A percentile compares a stretch with the other conserved stretches of the same genome.
These are phyloP conservation scores for Talaromyces wortmannii DNA, from an alignment of 495 filamentous ascomycete genomes.

Conservation along the genomic window DNA sequence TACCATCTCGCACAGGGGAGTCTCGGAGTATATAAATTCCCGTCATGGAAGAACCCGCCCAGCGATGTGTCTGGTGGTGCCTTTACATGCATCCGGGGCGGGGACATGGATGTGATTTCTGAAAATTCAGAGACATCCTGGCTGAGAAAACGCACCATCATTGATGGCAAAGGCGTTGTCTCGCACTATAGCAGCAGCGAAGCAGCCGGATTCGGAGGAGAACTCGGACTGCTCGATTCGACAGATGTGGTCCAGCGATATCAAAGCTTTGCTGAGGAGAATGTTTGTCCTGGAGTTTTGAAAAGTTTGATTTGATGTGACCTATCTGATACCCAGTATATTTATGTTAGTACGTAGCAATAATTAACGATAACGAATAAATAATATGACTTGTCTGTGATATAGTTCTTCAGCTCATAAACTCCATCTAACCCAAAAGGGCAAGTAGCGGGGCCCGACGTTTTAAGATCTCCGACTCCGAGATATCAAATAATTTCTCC, in stretches of 20 bases:
- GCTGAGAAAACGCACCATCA: slow-evolving; percentile 23
- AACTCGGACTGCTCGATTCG: slow-evolving; percentile 29
- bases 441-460: background rate
- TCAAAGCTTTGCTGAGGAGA: slow-evolving; percentile 44
- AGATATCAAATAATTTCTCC: too few species aligned
- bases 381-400: background rate
- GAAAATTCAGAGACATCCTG: slow-evolving; percentile 1
- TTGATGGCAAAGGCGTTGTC: slow-evolving; percentile 46
- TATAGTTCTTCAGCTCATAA: background rate
- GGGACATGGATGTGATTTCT: slow-evolving; percentile 22
- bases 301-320: background rate
- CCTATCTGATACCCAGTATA: too few species aligned
- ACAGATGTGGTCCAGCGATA: slow-evolving; percentile 48
- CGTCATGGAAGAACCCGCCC: slow-evolving; percentile 38
- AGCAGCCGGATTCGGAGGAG: slow-evolving; percentile 21
- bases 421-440: background rate
- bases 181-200: slow-evolving; percentile 38
- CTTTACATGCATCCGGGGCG: slow-evolving; percentile 42
- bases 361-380: background rate
- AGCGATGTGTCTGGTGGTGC: slow-evolving; percentile 32
- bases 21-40: slow-evolving; percentile 44
- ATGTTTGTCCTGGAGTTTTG: slow-evolving; percentile 17
- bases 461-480: background rate
- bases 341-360: background rate
- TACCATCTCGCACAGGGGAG: slow-evolving; percentile 39